Base-by-base conservation (phyloP, 1,284 basidiomycete genomes). In the Peniophora sp. region DNA sequence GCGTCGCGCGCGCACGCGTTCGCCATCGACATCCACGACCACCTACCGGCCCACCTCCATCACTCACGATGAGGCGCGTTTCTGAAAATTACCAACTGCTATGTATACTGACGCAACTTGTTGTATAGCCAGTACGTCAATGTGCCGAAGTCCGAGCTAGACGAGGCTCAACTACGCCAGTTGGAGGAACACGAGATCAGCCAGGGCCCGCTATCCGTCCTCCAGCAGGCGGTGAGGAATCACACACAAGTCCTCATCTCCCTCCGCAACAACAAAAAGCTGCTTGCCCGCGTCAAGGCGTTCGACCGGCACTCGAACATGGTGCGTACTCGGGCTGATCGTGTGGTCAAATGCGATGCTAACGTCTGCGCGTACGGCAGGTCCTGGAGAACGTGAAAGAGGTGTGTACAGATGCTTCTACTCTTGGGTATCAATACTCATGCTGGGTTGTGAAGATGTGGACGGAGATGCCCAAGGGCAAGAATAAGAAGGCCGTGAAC, bases 291-390 rank as follows among this genome's bases (percentile, higher is more conserved):
- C 52, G 96, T 99, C 53, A 99, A 99, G 70, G 97, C 97, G 0
- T 99, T 99, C 69, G 97, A 99, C 70, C 79, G 97, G 63, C 97
- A 99, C 70, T 91, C 90, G 59, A 99, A 99, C 67, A 98, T 99
- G 96, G 97, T 92, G 57, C 51, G 82, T 67, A 8, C 43, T n/a
- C 12, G 27, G 12, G 5, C 12, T 32, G 12, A 47, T 18, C 52
- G 15, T 42, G 47, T 32, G 14, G 43, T 27, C 11, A 18, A 36
- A 32, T 39, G 24, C 23, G 42, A 37, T 48, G n/a, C 32, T 47
- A 34, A 32, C 18, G 35, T 42, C 52, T 41, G 43, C 32, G 48
- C 39, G 15, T 23, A 34, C 48, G 53, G 18, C 51, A 94, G 91
- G 91, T 95, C 2, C 76, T 97, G 53, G 94, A 97, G 73, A 97